A percentile compares a stretch with the other conserved stretches of the same genome.
Evolutionary conservation across 1,284 basidiomycete genomes (phyloP).

Genomic region (Microstroma glucosiphilum): DNA sequence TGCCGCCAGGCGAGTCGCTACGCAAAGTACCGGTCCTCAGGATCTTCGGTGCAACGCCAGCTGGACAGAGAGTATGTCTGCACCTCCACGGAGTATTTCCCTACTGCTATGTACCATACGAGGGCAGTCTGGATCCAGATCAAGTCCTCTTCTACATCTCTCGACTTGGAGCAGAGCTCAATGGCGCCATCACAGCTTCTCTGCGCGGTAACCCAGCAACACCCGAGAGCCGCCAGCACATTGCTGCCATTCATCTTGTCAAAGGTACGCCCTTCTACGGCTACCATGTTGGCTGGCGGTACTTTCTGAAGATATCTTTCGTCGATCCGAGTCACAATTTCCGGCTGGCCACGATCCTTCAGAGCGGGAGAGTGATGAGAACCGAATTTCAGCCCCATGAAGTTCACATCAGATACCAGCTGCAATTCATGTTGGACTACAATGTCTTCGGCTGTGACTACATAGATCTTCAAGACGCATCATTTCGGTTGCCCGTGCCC

Average conservation of each 20-base stretch:
- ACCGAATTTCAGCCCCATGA: constrained; percentile 64
- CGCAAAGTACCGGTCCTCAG: constrained; percentile 68
- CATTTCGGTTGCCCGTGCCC: constrained; percentile 56
- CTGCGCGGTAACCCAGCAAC: constrained; percentile 28
- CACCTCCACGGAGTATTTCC: constrained; percentile 71
- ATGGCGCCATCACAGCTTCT: constrained; percentile 51
- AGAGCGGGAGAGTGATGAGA: constrained; percentile 53
- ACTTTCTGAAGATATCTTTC: constrained; percentile 82
- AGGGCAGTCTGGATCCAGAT: constrained; percentile 48
- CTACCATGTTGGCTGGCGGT: constrained; percentile 75
- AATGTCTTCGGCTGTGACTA: constrained; percentile 90
- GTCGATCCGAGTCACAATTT: constrained; percentile 55
- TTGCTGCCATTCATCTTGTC: constrained; percentile 64
- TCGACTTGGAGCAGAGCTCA: constrained; percentile 65
- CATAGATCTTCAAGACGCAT: constrained; percentile 61
- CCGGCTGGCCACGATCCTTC: constrained; percentile 39
- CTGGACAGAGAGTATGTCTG: constrained; percentile 71
- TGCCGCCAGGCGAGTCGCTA: constrained; percentile 59
- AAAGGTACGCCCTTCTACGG: constrained; percentile 97
- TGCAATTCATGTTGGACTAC: constrained; percentile 94
- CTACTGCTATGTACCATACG: constrained; percentile 58
- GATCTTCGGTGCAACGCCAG: constrained; percentile 76
- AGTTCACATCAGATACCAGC: constrained; percentile 76
- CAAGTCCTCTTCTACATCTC: constrained; percentile 66
- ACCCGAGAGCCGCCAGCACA: constrained; percentile 23